phyloP scores from a whole-genome alignment of 371 early-diverging fungal genomes.

The Mortierella polycephala region DNA sequence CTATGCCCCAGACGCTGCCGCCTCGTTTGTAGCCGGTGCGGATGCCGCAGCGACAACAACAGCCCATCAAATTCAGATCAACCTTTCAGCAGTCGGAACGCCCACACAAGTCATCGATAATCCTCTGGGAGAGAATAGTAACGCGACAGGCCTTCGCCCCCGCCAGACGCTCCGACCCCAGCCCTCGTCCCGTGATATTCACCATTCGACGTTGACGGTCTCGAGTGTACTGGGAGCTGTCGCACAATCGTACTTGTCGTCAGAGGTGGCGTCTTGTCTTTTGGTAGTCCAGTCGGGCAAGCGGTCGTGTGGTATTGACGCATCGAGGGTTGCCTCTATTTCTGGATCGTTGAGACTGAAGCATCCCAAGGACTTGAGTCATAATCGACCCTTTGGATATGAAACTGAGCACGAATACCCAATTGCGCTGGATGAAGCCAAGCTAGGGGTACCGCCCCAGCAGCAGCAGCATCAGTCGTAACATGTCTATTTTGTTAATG shows the following conservation, averaged over 20 bases:
- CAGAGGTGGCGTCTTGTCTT: slow-evolving; percentile 27
- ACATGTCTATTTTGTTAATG: slow-evolving; percentile 7
- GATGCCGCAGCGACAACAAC: background rate
- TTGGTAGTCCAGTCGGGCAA: slow-evolving; percentile 46
- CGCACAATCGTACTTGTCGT: slow-evolving; percentile 29
- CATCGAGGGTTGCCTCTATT: slow-evolving; percentile 12
- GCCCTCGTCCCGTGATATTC: slow-evolving; percentile 48
- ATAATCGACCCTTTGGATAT: slow-evolving; percentile 9
- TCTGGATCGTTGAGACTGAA: slow-evolving; percentile 10
- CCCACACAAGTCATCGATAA: slow-evolving; percentile 20
- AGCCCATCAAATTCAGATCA: slow-evolving; percentile 4
- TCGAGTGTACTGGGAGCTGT: slow-evolving; percentile 30
- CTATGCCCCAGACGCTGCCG: slow-evolving; percentile 10
- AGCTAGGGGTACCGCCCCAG: background rate
- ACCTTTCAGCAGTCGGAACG: slow-evolving; percentile 11
- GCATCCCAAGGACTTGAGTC: slow-evolving; percentile 17
- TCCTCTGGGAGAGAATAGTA: slow-evolving; percentile 7
- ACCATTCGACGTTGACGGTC: slow-evolving; percentile 37
- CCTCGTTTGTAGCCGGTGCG: background rate
- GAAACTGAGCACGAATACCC: slow-evolving; percentile 13
- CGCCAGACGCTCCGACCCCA: slow-evolving; percentile 35
- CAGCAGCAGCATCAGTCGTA: slow-evolving; percentile 10
- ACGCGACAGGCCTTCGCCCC: slow-evolving; percentile 7
- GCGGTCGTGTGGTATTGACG: slow-evolving; percentile 2
- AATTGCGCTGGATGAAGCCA: background rate